Conservation (phyloP, 179 eudicot species). For the Silene vulgaris region DNA sequence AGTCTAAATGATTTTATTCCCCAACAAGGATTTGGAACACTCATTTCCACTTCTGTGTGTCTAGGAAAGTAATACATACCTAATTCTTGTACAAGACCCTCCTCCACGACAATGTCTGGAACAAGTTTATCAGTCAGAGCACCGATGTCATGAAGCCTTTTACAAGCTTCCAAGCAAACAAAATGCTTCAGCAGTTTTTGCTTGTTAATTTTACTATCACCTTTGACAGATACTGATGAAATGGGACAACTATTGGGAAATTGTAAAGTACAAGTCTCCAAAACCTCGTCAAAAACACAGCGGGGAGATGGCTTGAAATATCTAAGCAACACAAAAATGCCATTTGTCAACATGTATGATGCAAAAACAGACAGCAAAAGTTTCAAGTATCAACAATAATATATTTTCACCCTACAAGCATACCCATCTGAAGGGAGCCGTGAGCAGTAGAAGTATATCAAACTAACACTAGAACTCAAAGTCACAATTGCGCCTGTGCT, state of each 20-base stretch:
- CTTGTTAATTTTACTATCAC: conserved; percentile 28
- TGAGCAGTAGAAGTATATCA: conserved; percentile 80
- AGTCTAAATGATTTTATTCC: no score
- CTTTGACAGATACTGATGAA: conserved; percentile 41
- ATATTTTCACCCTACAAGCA: conserved; percentile 21
- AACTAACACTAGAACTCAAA: conserved; percentile 58
- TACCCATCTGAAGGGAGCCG: conserved; percentile 90
- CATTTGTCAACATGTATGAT: neutral
- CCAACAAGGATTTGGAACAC: no score
- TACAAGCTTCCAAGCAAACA: conserved; percentile 88
- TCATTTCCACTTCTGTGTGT: neutral
- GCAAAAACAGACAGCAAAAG: neutral
- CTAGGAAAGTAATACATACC: conserved; percentile 35
- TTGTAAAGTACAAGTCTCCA: conserved; percentile 45
- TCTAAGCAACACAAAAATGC: conserved; percentile 35
- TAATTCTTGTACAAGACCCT: conserved; percentile 40
- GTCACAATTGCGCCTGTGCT: conserved; percentile 78
- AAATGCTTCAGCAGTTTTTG: conserved; percentile 50
- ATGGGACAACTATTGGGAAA: conserved; percentile 76
- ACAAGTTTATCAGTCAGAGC: conserved; percentile 78
- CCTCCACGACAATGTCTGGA: conserved; percentile 76
- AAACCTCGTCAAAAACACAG: conserved; percentile 41
- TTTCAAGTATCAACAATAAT: neutral
- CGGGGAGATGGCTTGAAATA: conserved; percentile 75
- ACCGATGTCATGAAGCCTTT: conserved; percentile 63